Conservation (phyloP, 495 filamentous ascomycete species). For the Emericellopsis terricola region DNA sequence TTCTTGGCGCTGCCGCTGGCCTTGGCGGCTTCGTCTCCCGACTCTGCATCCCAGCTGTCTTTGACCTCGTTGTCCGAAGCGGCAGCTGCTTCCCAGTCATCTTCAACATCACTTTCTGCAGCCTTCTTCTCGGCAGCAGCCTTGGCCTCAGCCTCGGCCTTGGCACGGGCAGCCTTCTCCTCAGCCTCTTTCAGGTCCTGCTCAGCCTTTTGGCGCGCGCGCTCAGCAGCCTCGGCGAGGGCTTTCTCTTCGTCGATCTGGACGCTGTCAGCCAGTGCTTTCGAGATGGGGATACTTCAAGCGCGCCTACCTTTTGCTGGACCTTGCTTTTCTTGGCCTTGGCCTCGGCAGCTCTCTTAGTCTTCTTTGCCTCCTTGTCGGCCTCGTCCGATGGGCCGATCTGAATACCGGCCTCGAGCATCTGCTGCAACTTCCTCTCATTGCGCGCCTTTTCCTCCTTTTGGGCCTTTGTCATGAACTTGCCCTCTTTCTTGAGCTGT, state of each 20-base stretch:
- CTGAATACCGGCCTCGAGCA: constrained; percentile 73
- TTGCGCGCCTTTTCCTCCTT: constrained; percentile 68
- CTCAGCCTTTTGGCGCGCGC: constrained; percentile 45
- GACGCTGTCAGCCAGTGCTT: constrained; percentile 2
- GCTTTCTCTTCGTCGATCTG: constrained; percentile 49
- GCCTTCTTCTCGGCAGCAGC: constrained; percentile 35
- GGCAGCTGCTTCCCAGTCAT: constrained; percentile 27
- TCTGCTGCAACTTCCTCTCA: constrained; percentile 80
- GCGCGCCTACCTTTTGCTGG: constrained; percentile 55
- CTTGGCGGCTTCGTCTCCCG: constrained; percentile 50
- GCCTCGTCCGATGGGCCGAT: constrained; percentile 54
- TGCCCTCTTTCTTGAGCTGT: constrained; percentile 87
- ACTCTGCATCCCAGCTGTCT: constrained; percentile 85
- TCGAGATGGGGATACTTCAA: no score
- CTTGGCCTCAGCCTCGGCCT: constrained; percentile 34
- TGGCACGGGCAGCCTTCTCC: constrained; percentile 34
- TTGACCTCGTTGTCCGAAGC: constrained; percentile 69
- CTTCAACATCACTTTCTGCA: constrained; percentile 18
- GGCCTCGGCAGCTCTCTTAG: constrained; percentile 57
- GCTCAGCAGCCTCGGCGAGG: constrained; percentile 54
- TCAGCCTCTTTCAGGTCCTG: constrained; percentile 39
- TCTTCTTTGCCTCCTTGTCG: constrained; percentile 46
- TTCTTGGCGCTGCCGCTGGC: constrained; percentile 9
- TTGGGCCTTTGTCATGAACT: constrained; percentile 87
- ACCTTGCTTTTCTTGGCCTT: constrained; percentile 57